Percentiles rank a stretch among this genome's conserved stretches.
Evolutionary conservation across 2,329 filamentous ascomycete genomes (phyloP).

Genomic region (Ophiocordyceps camponoti-floridani): DNA sequence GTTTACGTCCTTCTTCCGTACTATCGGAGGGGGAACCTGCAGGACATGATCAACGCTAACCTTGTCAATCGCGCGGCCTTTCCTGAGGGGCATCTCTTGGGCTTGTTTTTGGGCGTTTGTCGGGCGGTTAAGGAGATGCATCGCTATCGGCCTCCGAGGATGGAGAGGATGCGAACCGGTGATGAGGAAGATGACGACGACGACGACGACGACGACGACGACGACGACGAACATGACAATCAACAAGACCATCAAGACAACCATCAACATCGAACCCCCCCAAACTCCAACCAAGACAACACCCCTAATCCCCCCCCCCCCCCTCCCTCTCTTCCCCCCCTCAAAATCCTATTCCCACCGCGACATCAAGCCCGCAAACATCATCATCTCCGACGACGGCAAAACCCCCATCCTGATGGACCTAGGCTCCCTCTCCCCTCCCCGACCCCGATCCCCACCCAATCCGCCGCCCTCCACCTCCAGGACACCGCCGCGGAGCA

Average conservation of each 20-base stretch:
- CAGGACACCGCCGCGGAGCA: slow-evolving; percentile 93
- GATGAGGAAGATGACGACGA: slow-evolving; percentile 15
- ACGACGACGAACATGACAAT: not conserved
- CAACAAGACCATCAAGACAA: slow-evolving; percentile 39
- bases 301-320: slow-evolving; percentile 21
- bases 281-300: not conserved
- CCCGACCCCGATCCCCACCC: slow-evolving; percentile 75
- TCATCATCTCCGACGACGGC: slow-evolving; percentile 94
- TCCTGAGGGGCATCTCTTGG: slow-evolving; percentile 74
- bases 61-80: slow-evolving; percentile 87
- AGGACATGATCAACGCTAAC: slow-evolving; percentile 98
- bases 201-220: too few species aligned
- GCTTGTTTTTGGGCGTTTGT: slow-evolving; percentile 82
- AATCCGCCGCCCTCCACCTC: slow-evolving; percentile 76
- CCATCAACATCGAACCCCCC: not conserved
- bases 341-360: slow-evolving; percentile 88
- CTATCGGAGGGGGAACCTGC: slow-evolving; percentile 85
- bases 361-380: slow-evolving; percentile 95
- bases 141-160: slow-evolving; percentile 42
- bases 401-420: slow-evolving; percentile 90
- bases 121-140: slow-evolving; percentile 82
- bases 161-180: slow-evolving; percentile 36
- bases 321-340: too few species aligned
- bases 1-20: slow-evolving; percentile 95
- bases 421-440: slow-evolving; percentile 74